These are phyloP conservation scores for Geotrichum candidum DNA, from an alignment of 1,139 yeast genomes.

Conservation along the genomic window DNA sequence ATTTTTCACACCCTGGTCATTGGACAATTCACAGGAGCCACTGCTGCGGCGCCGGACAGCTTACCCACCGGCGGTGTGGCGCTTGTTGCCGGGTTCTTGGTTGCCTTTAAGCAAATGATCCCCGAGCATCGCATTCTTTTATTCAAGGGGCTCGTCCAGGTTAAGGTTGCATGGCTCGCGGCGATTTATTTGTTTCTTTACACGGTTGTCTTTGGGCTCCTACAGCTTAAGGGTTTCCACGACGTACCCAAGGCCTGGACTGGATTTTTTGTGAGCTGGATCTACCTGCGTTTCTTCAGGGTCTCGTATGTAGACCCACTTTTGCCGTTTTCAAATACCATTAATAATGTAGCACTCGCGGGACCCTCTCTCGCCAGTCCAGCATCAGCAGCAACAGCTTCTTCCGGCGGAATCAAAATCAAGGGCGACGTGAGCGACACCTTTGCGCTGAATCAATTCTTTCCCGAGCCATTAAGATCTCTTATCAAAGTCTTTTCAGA, in stretches of 20 bases:
- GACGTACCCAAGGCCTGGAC: conserved; percentile 51
- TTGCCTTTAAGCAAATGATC: conserved; percentile 78
- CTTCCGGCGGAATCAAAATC: conserved; percentile 28
- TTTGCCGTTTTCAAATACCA: conserved; percentile 23
- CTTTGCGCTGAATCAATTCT: conserved; percentile 71
- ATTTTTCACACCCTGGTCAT: conserved; percentile 17
- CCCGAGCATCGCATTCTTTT: conserved; percentile 81
- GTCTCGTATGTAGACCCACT: conserved; percentile 35
- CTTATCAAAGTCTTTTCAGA: conserved; percentile 50
- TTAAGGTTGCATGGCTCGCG: conserved; percentile 66
- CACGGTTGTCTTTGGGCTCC: conserved; percentile 30
- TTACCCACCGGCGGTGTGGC: conserved; percentile 55
- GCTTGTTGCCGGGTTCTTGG: conserved; percentile 67
- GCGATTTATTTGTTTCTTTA: conserved; percentile 49
- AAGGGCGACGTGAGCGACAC: conserved; percentile 89
- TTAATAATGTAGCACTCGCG: conserved; percentile 18
- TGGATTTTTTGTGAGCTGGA: conserved; percentile 67
- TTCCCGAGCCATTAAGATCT: conserved; percentile 50
- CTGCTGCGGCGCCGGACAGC: background rate
- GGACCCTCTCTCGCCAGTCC: conserved; percentile 11
- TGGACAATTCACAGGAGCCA: conserved; percentile 26
- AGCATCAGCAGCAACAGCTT: background rate
- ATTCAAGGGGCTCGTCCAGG: conserved; percentile 55
- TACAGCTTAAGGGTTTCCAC: conserved; percentile 19
- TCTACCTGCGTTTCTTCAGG: conserved; percentile 72